These are phyloP conservation scores for Lactarius indigo DNA, from an alignment of 768 basidiomycete genomes.

Conservation along the genomic window DNA sequence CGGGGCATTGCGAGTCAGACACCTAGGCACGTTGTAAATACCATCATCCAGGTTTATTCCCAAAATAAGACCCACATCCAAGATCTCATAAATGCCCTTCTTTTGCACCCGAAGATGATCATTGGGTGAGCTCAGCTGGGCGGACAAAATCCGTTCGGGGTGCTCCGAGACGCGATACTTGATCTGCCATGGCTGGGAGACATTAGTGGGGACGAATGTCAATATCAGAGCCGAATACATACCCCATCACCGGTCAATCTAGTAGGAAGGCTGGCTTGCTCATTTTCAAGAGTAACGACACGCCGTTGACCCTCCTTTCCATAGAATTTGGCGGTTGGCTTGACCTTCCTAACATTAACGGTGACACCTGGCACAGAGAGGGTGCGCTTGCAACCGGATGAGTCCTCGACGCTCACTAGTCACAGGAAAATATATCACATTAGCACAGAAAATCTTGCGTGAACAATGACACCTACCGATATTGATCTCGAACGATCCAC, in stretches of 20 bases:
- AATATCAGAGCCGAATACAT: conserved; percentile 30
- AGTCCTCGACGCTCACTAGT: conserved; percentile 80
- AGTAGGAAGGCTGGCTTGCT: conserved; percentile 68
- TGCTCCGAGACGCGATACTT: conserved; percentile 59
- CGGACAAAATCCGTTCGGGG: conserved; percentile 39
- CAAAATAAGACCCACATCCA: conserved; percentile 41
- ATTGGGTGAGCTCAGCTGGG: conserved; percentile 57
- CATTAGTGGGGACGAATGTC: background rate
- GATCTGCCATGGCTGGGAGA: conserved; percentile 78
- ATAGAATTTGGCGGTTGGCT: conserved; percentile 90
- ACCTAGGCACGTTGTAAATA: conserved; percentile 46
- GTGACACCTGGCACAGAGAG: conserved; percentile 73
- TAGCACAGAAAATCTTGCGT: background rate
- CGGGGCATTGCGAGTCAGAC: conserved; percentile 81
- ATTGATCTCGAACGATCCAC: conserved; percentile 77
- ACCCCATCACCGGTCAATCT: conserved; percentile 91
- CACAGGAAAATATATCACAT: conserved; percentile 22
- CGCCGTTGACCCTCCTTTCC: conserved; percentile 54
- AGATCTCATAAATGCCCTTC: conserved; percentile 72
- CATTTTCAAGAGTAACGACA: conserved; percentile 69
- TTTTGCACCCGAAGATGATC: conserved; percentile 68
- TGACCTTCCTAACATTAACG: conserved; percentile 82
- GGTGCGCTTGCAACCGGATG: conserved; percentile 77
- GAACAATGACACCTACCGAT: conserved; percentile 46
- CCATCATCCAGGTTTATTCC: background rate